Base-by-base conservation (phyloP, 495 filamentous ascomycete species). In the Letharia lupina region DNA sequence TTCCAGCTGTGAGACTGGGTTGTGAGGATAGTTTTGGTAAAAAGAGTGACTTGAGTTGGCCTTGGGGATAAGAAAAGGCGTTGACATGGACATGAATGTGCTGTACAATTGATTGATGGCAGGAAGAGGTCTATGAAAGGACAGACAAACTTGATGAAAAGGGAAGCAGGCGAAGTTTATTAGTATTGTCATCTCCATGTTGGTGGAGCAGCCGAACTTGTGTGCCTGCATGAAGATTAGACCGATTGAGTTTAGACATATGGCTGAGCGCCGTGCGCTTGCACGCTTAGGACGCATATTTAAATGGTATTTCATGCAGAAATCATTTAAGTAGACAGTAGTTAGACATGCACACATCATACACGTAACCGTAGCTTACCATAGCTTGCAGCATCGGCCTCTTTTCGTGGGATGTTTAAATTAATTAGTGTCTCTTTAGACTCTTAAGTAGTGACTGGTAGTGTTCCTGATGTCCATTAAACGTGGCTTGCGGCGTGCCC, bases 191-290 rank as follows among this genome's bases (percentile, higher is more conserved):
- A 37, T 57, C 15, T 57, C 33, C 12, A 57, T 37, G 54, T 57
- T 57, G 54, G 54, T 57, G 54, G 31, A 37, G 31, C 13, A 37
- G 8, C 54, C 54, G 2, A 37, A 57, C 0, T 57, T 57, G 33
- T 44, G 44, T 23, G 44, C 58, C 35, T 65, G 64, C 64, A 65
- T 65, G 39, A 8, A 42, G 59, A 61, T 41, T 61, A 61, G 33
- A 35, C 54, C 15, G 59, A 61, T 61, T 28, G 59, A 44, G 59
- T 61, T 44, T 61, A 61, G 59, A 61, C 35, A 47, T 20, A 60
- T 61, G 64, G 64, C 56, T 65, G 64, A 61, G 64, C 57, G 48
- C 10, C 31, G 10, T 52, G 50, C 64, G 57, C 42, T 40, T 65
- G 58, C 33, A 60, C 23, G 28, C 12, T 33, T 54, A 33, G 28